Evolutionary conservation across 2,329 filamentous ascomycete species (phyloP).

Genomic region (Colletotrichum camelliae): DNA sequence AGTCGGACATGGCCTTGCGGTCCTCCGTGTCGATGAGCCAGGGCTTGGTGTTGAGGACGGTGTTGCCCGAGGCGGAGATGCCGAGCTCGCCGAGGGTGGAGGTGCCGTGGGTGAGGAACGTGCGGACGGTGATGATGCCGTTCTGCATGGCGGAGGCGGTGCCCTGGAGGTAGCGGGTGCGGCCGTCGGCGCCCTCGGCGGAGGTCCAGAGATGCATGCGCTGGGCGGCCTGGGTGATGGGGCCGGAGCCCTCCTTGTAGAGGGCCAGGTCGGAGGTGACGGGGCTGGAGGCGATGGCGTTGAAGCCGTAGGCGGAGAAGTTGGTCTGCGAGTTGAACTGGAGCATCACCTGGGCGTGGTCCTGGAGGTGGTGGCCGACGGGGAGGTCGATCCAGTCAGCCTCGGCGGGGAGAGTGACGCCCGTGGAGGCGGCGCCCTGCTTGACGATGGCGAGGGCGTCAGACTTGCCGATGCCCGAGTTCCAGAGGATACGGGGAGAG

Average conservation of each 20-base stretch:
- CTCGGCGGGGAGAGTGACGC: conserved; percentile 53
- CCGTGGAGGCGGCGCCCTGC: conserved; percentile 27
- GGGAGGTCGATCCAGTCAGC: conserved; percentile 62
- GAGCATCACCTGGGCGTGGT: conserved; percentile 45
- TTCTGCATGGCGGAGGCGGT: conserved; percentile 23
- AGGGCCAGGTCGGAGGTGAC: conserved; percentile 19
- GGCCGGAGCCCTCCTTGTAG: conserved; percentile 26
- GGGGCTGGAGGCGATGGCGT: conserved; percentile 14
- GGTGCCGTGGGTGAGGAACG: conserved; percentile 29
- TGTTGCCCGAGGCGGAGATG: conserved; percentile 27
- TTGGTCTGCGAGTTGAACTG: conserved; percentile 23
- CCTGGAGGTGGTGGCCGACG: conserved; percentile 63
- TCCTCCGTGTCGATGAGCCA: conserved; percentile 27
- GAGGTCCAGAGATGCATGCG: conserved; percentile 28
- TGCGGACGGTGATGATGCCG: conserved; percentile 22
- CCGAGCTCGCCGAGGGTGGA: conserved; percentile 27
- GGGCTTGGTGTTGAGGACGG: conserved; percentile 25
- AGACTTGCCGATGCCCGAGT: conserved; percentile 25
- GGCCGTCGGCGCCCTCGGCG: conserved; percentile 25
- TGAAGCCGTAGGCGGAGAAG: conserved; percentile 22
- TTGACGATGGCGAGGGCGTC: conserved; percentile 25
- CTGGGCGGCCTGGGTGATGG: conserved; percentile 27
- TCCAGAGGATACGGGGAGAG: conserved; percentile 23
- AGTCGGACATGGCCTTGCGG: conserved; percentile 21
- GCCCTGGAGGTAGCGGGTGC: conserved; percentile 29